phyloP scores from a whole-genome alignment of 179 eudicot genomes.

The Camellia oleifera region DNA sequence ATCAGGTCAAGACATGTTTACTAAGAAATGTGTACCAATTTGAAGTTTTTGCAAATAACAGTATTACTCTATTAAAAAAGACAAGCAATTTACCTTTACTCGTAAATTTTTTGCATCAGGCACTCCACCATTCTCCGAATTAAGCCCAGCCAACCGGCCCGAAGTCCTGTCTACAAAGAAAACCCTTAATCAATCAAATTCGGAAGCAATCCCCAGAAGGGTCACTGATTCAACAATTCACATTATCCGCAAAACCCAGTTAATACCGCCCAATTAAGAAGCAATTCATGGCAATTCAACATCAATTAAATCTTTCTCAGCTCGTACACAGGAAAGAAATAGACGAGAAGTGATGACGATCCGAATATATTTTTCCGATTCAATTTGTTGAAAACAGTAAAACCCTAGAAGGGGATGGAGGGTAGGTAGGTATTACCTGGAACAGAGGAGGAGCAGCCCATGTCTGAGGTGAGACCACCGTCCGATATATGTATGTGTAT shows the following conservation, averaged over 20 bases:
- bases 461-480: conserved; percentile 18
- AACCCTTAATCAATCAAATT: conserved; percentile 5
- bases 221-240: neutral
- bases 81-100: conserved; percentile 59
- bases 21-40: neutral
- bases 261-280: neutral
- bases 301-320: neutral
- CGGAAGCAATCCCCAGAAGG: neutral
- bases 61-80: neutral
- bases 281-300: neutral
- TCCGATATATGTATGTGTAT: too few relatives aligned
- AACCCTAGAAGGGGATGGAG: too few relatives aligned
- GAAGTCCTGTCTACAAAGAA: conserved; percentile 47
- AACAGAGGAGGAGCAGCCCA: conserved; percentile 82
- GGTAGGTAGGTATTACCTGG: conserved; percentile 41
- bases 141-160: conserved; percentile 53
- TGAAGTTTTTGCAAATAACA: conserved; percentile 1
- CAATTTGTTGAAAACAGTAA: too few relatives aligned
- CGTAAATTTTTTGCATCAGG: conserved; percentile 68
- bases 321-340: too few relatives aligned
- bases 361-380: too few relatives aligned
- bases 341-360: neutral
- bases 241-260: neutral
- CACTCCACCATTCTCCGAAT: conserved; percentile 37
- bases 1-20: too few relatives aligned